Percentiles rank a stretch among this genome's conserved stretches.
Conservation (phyloP, 2,329 filamentous ascomycete genomes). For the Colletotrichum gloeosporioides region DNA sequence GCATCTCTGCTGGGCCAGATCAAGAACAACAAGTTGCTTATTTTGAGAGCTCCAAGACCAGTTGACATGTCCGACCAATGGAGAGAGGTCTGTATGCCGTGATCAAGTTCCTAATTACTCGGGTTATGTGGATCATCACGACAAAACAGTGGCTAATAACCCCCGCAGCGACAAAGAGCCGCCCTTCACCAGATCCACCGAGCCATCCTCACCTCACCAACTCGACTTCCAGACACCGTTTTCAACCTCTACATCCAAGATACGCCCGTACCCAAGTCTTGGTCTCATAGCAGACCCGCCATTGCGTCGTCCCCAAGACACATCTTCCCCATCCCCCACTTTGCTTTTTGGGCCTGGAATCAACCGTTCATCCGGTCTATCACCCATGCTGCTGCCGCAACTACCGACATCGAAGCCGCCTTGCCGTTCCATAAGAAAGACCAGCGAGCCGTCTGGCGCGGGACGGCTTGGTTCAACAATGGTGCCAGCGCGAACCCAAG, state of each 20-base stretch:
- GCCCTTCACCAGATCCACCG: slow-evolving; percentile 59
- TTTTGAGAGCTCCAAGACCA: slow-evolving; percentile 46
- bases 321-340: slow-evolving; percentile 60
- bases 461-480: slow-evolving; percentile 56
- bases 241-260: slow-evolving; percentile 59
- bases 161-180: slow-evolving; percentile 49
- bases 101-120: neutral
- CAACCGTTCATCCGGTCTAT: slow-evolving; percentile 54
- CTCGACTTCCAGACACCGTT: slow-evolving; percentile 53
- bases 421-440: slow-evolving; percentile 36
- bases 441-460: slow-evolving; percentile 54
- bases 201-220: slow-evolving; percentile 54
- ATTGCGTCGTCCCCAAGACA: slow-evolving; percentile 38
- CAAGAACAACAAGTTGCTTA: slow-evolving; percentile 39
- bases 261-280: slow-evolving; percentile 46
- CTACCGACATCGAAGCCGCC: slow-evolving; percentile 39
- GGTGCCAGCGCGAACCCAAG: slow-evolving; percentile 37
- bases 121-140: neutral
- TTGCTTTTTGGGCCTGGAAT: slow-evolving; percentile 60
- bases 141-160: neutral
- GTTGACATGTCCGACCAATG: slow-evolving; percentile 48
- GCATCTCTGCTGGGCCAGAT: slow-evolving; percentile 42
- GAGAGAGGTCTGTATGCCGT: slow-evolving; percentile 35
- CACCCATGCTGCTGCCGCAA: slow-evolving; percentile 40
- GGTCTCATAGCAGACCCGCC: slow-evolving; percentile 53